Percentiles rank a stretch among this genome's conserved stretches.
These are phyloP conservation scores for Naumovozyma baii DNA, from an alignment of 805 yeast genomes.

Conservation along the genomic window DNA sequence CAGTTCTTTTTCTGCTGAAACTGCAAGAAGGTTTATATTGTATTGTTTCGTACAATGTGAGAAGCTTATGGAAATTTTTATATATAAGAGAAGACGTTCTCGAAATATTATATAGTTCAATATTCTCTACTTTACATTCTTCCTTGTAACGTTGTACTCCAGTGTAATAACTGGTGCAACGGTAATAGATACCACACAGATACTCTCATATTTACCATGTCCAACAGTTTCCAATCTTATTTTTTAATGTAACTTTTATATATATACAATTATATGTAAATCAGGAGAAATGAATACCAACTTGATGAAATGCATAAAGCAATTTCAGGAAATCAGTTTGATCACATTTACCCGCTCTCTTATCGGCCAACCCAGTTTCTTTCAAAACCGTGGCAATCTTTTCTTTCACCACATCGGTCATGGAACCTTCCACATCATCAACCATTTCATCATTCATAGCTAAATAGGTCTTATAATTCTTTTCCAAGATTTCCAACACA, in stretches of 20 bases:
- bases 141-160: no score
- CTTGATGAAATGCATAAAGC: conserved; percentile 89
- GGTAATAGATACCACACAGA: no score
- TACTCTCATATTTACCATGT: no score
- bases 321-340: conserved; percentile 86
- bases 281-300: conserved; percentile 89
- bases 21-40: no score
- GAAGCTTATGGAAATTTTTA: no score
- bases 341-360: conserved; percentile 89
- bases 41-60: no score
- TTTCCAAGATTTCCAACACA: conserved; percentile 70
- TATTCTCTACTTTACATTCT: no score
- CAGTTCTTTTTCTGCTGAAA: no score
- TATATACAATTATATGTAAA: background rate
- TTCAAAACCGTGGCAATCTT: conserved; percentile 65
- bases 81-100: no score
- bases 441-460: conserved; percentile 39
- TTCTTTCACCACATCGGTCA: conserved; percentile 43
- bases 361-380: conserved; percentile 73
- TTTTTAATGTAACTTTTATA: background rate
- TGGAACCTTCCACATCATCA: conserved; percentile 35
- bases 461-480: conserved; percentile 75
- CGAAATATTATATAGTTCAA: no score
- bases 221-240: background rate
- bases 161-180: no score